Base-by-base conservation (phyloP, 2,329 filamentous ascomycete species). In the Fusarium solani-melongenae region DNA sequence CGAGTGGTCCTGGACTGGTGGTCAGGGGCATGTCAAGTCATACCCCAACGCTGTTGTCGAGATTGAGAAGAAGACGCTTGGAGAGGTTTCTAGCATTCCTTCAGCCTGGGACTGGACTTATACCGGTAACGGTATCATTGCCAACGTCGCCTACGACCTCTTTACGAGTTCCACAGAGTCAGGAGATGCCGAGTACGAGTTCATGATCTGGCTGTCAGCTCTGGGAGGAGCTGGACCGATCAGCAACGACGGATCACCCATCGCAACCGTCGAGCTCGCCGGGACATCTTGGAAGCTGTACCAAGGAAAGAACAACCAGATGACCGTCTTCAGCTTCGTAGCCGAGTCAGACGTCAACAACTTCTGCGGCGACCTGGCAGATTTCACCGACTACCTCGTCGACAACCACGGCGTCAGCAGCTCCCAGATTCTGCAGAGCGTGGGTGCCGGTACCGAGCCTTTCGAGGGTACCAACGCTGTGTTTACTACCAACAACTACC, bases 131-230 rank as follows among this genome's bases (percentile, higher is more conserved):
- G 77, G 79, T 66, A 75, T 90, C 57, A 82, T 89, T 44, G 87
- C 88, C 51, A 84, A 91, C 75, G 89, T 91, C 14, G 83, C 88
- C 24, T 91, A 90, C 78, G 88, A 91, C 76, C 79, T 91, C 59
- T 91, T 91, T 82, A 88, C 88, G 41, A 82, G 82, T 14, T 79
- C 80, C 27, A 83, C 84, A 39, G 82, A 83, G n/a, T 82, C 85
- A 8, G 79, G 78, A 33, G 85, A 83, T 58, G 77, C 84, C 22
- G 83, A 89, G 75, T 90, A 89, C 63, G 74, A 77, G 58, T 71
- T 78, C 61, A 77, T 77, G 72, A 74, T 78, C 73, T 77, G 72
- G 75, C 74, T 77, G 2, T 70, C 59, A 14, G 38, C 65, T 15
- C 61, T 66, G 2, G 76, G 74, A 49, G 70, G 76, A 20, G 76